Evolutionary conservation across 108 stramenopile species (phyloP), one percentile per base, ranked within the genome.

Genomic region (Nitzschia sp.): DNA sequence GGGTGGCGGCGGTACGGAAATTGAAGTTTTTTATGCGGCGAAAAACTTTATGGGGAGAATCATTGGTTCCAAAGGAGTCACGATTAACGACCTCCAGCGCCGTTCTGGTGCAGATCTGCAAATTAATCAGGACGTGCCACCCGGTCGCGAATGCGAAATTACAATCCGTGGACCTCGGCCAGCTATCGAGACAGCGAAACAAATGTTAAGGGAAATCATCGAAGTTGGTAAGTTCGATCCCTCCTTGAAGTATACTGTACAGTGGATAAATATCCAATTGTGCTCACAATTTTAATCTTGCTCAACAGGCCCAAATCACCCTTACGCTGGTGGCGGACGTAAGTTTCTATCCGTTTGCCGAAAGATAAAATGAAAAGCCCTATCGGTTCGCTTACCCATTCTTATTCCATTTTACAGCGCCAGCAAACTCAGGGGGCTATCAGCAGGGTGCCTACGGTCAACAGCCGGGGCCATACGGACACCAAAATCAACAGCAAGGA

Each of bases 51-150:
- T 96, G 90, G 93, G 93, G 13, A 73, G 91, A 25, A 76, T 96
- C 11, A 96, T 96, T 63, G 96, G 96, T 15, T 79, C 84, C 33
- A 86, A 89, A 63, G 96, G 96, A 28, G 73, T 87, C 9, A 96
- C 96, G 19, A 94, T 96, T 55, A 94, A 95, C 64, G 93, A 95
- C 74, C 76, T 96, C 36, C 96, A 96, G 64, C 80, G 83, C 46
- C 70, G 89, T 17, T 93, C 92, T 0, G 89, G 86, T 11, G 87
- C 86, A 30, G 91, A 94, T 55, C 92, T 96, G 73, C 96, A 96
- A 79, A 95, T 95, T 53, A 91, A 96, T 67, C 96, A 96, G 65
- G 85, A 95, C 75, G 90, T 90, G 32, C 83, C 93, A 1, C 71
- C 72, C 13, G 96, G 93, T 1, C 81, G 76, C 41, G 89, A 92